Base-by-base conservation (phyloP, 305 asterid species). In the Euphrasia arctica region DNA sequence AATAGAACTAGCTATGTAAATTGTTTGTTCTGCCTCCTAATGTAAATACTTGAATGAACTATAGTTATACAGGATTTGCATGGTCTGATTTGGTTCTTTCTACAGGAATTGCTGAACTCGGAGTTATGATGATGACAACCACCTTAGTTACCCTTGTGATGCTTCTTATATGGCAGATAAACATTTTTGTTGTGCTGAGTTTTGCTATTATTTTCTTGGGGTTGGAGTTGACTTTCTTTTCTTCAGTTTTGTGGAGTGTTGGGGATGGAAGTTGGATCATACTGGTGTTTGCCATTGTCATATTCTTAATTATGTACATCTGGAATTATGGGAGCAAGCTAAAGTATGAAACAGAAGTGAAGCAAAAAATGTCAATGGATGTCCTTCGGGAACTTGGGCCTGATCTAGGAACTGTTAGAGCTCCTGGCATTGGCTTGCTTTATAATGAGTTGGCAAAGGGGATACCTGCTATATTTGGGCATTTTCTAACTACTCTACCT, bases 211-310 rank as follows among this genome's bases (percentile, higher is more conserved):
- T 87, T 62, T 88, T 89, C 88, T 75, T 94, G 93, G 97, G 98
- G 65, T 69, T 91, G 81, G 98, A 94, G 86, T 76, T 91, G 63
- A 75, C 85, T 51, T 94, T 91, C 81, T 75, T 94, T 72, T 88
- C 99, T 12, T 91, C 98, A 27, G 97, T 91, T 73, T 72, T 94
- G 72, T 83, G 95, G 89, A 78, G 95, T 74, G 86, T 94, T 76
- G 89, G 91, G 60, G 99, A 94, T 72, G 99, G 99, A 60, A 94
- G 98, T 78, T 94, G 99, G 98, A 94, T 91, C 74, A 94, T 94
- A 67, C 74, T 94, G 77, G 96, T 94, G 42, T 88, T 94, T 83
- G 85, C 95, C 51, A 67, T 89, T 47, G 85, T 91, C 71, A 78
- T 87, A 68, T 91, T 91, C 76, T 72, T 88, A 58, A 84, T 94